Percentiles rank a stretch among this genome's conserved stretches.
These are phyloP conservation scores for Samsoniella hepiali DNA, from an alignment of 2,329 filamentous ascomycete genomes.

Conservation along the genomic window DNA sequence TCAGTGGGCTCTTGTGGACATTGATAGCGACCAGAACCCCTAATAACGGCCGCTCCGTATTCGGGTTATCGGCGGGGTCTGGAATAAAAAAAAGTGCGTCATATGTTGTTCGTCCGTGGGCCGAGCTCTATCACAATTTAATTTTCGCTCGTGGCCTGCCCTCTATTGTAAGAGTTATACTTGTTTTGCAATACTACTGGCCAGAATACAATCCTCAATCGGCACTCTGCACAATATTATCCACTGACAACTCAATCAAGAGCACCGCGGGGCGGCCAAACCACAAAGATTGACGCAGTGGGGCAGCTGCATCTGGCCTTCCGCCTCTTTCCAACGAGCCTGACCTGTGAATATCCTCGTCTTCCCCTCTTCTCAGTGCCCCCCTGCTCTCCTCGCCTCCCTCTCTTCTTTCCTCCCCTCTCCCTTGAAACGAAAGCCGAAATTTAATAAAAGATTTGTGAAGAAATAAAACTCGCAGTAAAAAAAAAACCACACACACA, in stretches of 20 bases:
- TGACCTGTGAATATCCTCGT: constrained; percentile 14
- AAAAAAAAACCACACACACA: background rate
- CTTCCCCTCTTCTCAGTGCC: constrained; percentile 9
- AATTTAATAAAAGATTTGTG: background rate
- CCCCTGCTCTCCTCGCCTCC: background rate
- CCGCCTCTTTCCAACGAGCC: constrained; percentile 2
- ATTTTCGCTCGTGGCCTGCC: no score
- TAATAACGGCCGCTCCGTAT: constrained; percentile 1
- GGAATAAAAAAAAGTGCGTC: background rate
- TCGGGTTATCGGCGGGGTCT: background rate
- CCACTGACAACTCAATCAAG: background rate
- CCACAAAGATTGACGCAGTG: background rate
- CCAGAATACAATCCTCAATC: background rate
- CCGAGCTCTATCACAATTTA: background rate
- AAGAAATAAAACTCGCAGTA: background rate
- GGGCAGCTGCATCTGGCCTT: constrained; percentile 5
- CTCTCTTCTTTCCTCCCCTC: background rate
- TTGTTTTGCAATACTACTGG: background rate
- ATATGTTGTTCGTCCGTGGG: background rate
- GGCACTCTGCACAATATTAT: background rate
- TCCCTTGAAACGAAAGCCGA: background rate
- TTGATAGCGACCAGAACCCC: background rate
- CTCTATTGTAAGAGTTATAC: background rate
- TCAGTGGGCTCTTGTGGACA: background rate
- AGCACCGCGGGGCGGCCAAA: background rate